Base-by-base conservation (phyloP, 441 rosid genomes). In the Erysimum cheiri region DNA sequence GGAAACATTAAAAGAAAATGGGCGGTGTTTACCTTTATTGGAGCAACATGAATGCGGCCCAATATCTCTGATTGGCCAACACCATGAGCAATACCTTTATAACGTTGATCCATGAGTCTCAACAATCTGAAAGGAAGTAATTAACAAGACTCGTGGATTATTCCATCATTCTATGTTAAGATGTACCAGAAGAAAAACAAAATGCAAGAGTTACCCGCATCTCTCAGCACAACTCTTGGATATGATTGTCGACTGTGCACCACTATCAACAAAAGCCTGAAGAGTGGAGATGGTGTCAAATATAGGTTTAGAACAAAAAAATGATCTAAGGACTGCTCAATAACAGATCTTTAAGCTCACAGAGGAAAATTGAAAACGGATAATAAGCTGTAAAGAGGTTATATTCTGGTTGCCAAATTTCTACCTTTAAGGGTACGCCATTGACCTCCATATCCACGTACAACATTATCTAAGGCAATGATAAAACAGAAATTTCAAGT, bases 381-480 rank as follows among this genome's bases (percentile, higher is more conserved):
- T 17, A 29, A 63, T 53, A 17, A 24, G 29, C 47, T 33, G 53
- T 39, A 41, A 44, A 22, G 15, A 61, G 5, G 29, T 36, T 53
- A 36, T 67, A 53, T 9, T 61, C 13, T 37, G 28, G 47, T 37
- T 54, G 64, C 31, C 14, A 48, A 61, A 32, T 39, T 39, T 19
- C 44, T 90, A 94, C 99, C 99, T 94, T 88, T 64, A 94, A 76
- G 61, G 99, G 94, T 40, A 88, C 80, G 19, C 99, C 92, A 63
- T 95, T 95, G 68, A 95, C 99, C 83, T 95, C 99, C 99, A 95
- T 95, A 78, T 95, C 98, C 50, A 94, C 99, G 14, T 90, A 94
- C 78, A 94, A 80, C 99, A 92, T 92, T 72, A 92, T 83, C 98
- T 94, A 84, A 67, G 74, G 61, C 71, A 33, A 72, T 62, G 9